Evolutionary conservation across 305 asterid species (phyloP).

Genomic region (Solanum aculeatissimum): DNA sequence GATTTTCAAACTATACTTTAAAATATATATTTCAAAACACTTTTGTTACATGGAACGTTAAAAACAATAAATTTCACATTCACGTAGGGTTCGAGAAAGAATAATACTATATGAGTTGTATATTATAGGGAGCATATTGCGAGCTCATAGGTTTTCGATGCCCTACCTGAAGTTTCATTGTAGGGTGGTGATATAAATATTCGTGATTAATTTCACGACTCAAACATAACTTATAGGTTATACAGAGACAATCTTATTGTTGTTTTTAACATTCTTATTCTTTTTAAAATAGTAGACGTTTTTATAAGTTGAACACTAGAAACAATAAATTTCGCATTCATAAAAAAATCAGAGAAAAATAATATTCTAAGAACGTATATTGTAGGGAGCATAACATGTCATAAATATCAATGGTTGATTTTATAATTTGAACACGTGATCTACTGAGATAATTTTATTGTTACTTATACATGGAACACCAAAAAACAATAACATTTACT

Average conservation of each 20-base stretch:
- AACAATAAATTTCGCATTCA: neutral
- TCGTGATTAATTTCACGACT: neutral
- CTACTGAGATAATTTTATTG: neutral
- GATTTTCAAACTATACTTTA: neutral
- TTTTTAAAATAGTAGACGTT: neutral
- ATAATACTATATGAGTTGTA: too few species aligned
- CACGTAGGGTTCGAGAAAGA: neutral
- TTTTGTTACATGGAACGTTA: neutral
- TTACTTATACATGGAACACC: too few species aligned
- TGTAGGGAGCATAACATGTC: neutral
- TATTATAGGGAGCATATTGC: too few species aligned
- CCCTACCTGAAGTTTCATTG: too few species aligned
- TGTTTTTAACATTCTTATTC: neutral
- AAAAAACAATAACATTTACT: neutral
- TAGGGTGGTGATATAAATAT: too few species aligned
- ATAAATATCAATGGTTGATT: neutral
- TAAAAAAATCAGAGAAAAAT: neutral
- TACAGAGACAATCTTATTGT: neutral
- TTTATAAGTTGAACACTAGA: neutral
- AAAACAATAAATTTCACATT: neutral
- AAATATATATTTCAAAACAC: neutral
- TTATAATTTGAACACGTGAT: accelerated
- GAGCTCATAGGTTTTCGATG: too few species aligned
- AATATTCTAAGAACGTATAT: neutral
- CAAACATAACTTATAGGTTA: neutral